These are phyloP conservation scores for Apiospora sp. DNA, from an alignment of 2,329 filamentous ascomycete species.

Conservation along the genomic window DNA sequence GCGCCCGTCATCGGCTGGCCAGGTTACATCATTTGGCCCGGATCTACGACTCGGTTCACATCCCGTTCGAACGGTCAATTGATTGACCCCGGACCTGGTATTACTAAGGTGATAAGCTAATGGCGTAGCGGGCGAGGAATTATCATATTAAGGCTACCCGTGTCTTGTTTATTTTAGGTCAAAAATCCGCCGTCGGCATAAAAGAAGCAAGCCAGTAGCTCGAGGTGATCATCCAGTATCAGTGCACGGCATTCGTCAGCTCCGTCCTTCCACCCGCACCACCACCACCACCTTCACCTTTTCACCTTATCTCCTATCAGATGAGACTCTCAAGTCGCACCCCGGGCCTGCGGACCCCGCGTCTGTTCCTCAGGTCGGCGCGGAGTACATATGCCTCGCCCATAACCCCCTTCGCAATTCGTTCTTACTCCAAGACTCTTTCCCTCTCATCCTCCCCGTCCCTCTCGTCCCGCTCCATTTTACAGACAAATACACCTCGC, in stretches of 20 bases:
- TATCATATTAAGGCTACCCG: neutral
- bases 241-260: slow-evolving; percentile 9
- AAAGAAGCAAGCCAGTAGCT: neutral
- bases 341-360: slow-evolving; percentile 14
- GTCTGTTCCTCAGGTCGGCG: slow-evolving; percentile 4
- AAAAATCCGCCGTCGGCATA: neutral
- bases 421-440: neutral
- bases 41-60: slow-evolving; percentile 2
- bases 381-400: slow-evolving; percentile 14
- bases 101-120: neutral
- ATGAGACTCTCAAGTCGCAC: slow-evolving; percentile 11
- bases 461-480: neutral
- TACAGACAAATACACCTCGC: neutral
- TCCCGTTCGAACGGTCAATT: slow-evolving; percentile 14
- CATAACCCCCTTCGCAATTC: neutral
- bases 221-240: neutral
- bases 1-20: slow-evolving; percentile 13
- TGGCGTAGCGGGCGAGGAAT: neutral
- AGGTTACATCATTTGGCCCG: slow-evolving; percentile 19
- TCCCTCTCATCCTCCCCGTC: neutral
- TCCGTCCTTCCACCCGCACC: neutral
- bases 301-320: neutral
- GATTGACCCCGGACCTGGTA: neutral
- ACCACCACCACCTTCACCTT: neutral
- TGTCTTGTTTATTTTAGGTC: neutral